Base-by-base conservation (phyloP, 768 basidiomycete genomes). In the Gloeostereum incarnatum region DNA sequence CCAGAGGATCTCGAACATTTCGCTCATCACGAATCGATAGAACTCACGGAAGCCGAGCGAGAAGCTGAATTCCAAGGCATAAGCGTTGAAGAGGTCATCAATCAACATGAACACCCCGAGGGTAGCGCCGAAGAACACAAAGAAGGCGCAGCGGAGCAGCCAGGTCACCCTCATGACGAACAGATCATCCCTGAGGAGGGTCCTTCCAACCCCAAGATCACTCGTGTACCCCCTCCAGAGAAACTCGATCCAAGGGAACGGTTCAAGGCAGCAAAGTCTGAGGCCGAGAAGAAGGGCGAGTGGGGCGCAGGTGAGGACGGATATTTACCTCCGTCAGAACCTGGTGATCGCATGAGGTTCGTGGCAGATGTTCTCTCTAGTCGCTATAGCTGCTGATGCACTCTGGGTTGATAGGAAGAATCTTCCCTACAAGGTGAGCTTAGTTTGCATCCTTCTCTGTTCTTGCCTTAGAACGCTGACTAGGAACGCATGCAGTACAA, bases 1-100 rank as follows among this genome's bases (percentile, higher is more conserved):
- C 84, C 91, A 1, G 96, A 98, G 59, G 90, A 91, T 57, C 40
- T 83, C 32, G 92, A 93, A 49, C 94, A 99, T 54, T 98, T 98
- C 53, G 69, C 78, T 19, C 78, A 88, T 38, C 94, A 98, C 55
- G 87, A 85, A 47, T 50, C 60, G 3, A 97, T 98, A 43, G 94
- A 98, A 53, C 71, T 56, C 6, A 60, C 78, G 46, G 94, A 98
- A 60, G 84, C 81, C 17, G 80, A 83, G 50, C 75, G 79, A 18
- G 90, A 92, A 58, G 85, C 90, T 8, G 67, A 69, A 52, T 96
- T 66, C 59, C 85, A 91, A 54, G 91, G 93, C 18, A 73, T 94
- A 35, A 59, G 75, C 6, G 74, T 88, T 35, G 75, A 86, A 35
- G 82, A 90, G 54, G 81, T 73, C 17, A 50, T 82, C 31, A 58